A percentile compares a stretch with the other conserved stretches of the same genome.
Evolutionary conservation across 208 protist species (phyloP).

Genomic region (Histomonas meleagridis): DNA sequence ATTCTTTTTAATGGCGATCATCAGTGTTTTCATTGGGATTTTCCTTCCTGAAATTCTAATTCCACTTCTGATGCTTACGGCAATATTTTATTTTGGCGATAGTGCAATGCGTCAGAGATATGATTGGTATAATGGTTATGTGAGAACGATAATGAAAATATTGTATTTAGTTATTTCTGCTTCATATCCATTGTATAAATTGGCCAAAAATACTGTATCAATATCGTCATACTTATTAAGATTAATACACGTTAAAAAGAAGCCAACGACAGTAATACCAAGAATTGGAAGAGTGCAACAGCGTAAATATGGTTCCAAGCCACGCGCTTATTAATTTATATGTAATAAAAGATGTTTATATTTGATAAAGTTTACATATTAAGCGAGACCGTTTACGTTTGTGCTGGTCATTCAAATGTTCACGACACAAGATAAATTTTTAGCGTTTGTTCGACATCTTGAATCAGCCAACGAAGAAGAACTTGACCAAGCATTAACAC

Average conservation of each 20-base stretch:
- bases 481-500: background rate
- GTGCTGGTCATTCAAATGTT: too few species aligned
- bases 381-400: too few species aligned
- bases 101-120: background rate
- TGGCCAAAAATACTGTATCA: background rate
- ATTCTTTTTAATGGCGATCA: background rate
- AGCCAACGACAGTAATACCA: too few species aligned
- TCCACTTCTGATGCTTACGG: background rate
- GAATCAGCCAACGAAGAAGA: background rate
- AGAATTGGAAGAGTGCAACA: too few species aligned
- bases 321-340: too few species aligned
- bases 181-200: constrained; percentile 4
- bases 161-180: background rate
- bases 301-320: too few species aligned
- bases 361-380: too few species aligned
- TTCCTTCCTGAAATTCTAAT: constrained; percentile 1
- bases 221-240: too few species aligned
- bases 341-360: too few species aligned
- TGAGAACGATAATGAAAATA: background rate
- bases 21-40: background rate
- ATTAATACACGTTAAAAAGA: too few species aligned
- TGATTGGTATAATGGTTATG: background rate
- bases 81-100: background rate
- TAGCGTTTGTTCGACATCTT: background rate
- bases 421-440: background rate